These are phyloP conservation scores for Rhizophora apiculata DNA, from an alignment of 345 rosid species.

Conservation along the genomic window DNA sequence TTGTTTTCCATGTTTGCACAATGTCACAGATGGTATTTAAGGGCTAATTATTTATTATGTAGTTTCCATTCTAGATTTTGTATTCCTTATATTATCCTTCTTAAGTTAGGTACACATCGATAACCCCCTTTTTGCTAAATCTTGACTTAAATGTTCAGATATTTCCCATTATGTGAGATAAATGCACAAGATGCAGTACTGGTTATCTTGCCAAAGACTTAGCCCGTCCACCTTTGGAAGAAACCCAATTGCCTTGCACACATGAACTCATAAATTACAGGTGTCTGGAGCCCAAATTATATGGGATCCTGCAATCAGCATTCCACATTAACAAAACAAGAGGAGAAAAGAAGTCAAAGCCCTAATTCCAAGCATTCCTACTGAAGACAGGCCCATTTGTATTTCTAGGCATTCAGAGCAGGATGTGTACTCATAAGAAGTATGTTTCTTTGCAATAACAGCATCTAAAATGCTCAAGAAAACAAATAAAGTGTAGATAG, in stretches of 20 bases:
- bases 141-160: slow-evolving; percentile 12
- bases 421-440: neutral
- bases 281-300: neutral
- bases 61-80: slow-evolving; percentile 12
- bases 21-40: slow-evolving; percentile 11
- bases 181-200: slow-evolving; percentile 15
- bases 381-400: neutral
- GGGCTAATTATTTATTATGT: slow-evolving; percentile 6
- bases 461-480: neutral
- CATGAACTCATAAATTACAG: slow-evolving; percentile 6
- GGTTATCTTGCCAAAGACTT: slow-evolving; percentile 10
- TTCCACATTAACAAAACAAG: neutral
- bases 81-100: slow-evolving; percentile 17
- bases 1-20: slow-evolving; percentile 21
- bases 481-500: neutral
- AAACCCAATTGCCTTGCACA: slow-evolving; percentile 5
- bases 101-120: slow-evolving; percentile 9
- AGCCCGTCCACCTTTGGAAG: slow-evolving; percentile 7
- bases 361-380: too few species aligned
- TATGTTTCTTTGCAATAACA: neutral
- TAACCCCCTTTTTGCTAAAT: slow-evolving; percentile 20
- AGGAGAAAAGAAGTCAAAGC: neutral
- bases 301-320: neutral
- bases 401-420: neutral
- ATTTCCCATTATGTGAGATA: slow-evolving; percentile 18